These are phyloP conservation scores for Fomes fomentarius DNA, from an alignment of 1,284 basidiomycete species.

Conservation along the genomic window DNA sequence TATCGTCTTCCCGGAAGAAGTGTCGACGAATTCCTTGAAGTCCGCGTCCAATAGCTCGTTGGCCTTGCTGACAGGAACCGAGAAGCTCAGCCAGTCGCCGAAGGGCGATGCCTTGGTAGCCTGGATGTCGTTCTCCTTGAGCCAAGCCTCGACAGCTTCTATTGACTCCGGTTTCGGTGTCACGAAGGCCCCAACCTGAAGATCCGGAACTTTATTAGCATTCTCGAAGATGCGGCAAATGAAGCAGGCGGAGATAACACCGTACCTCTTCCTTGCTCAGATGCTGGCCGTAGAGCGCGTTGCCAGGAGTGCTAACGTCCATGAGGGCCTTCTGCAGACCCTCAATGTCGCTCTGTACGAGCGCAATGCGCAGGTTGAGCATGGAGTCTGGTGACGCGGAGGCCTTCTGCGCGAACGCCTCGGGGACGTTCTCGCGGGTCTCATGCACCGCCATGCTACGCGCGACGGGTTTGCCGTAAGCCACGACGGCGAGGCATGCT, in stretches of 20 bases:
- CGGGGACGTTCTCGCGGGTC: constrained; percentile 28
- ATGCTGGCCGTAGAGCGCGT: constrained; percentile 35
- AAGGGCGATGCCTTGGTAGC: constrained; percentile 35
- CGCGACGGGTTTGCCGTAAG: constrained; percentile 29
- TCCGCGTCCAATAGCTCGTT: constrained; percentile 41
- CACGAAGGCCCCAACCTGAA: constrained; percentile 43
- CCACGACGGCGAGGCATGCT: constrained; percentile 17
- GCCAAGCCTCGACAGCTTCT: constrained; percentile 41
- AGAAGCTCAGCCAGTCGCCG: constrained; percentile 47
- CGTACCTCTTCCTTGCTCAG: constrained; percentile 38
- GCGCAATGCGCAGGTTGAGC: constrained; percentile 38
- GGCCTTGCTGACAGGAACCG: constrained; percentile 41
- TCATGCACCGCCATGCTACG: constrained; percentile 37
- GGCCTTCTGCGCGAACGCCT: constrained; percentile 31
- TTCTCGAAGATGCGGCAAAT: background rate
- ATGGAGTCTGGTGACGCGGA: constrained; percentile 30
- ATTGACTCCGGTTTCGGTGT: constrained; percentile 39
- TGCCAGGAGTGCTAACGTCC: constrained; percentile 39
- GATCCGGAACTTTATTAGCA: background rate
- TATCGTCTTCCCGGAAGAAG: constrained; percentile 31
- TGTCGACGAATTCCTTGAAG: constrained; percentile 42
- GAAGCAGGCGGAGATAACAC: background rate
- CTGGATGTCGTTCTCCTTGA: constrained; percentile 39
- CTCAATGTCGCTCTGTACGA: constrained; percentile 36
- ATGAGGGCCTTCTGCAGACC: constrained; percentile 41